These are phyloP conservation scores for Cephalotrichum gorgonifer DNA, from an alignment of 2,329 filamentous ascomycete genomes.

Conservation along the genomic window DNA sequence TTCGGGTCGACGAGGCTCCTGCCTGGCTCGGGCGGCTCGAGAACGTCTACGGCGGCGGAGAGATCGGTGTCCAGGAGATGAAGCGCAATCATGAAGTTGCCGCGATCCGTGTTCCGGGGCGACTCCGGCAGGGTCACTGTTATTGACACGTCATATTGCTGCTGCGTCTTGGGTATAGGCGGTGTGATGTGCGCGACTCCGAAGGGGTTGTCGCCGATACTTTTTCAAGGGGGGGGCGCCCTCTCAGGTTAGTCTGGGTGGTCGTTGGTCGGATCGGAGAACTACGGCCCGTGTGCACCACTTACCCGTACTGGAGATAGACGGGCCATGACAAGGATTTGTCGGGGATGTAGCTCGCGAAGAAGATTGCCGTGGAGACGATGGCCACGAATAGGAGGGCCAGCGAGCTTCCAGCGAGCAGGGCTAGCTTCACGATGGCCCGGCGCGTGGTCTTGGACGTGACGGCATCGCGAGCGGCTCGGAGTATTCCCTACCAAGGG, in stretches of 20 bases:
- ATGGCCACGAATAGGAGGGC: conserved; percentile 36
- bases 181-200: conserved; percentile 34
- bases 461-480: conserved; percentile 14
- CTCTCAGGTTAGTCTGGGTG: neutral
- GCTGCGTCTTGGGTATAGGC: conserved; percentile 52
- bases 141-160: conserved; percentile 78
- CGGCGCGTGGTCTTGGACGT: conserved; percentile 43
- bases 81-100: conserved; percentile 92
- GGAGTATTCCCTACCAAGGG: neutral
- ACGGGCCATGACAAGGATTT: conserved; percentile 41
- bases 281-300: conserved; percentile 3
- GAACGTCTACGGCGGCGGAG: neutral
- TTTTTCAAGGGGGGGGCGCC: neutral
- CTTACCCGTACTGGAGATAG: conserved; percentile 49
- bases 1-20: conserved; percentile 22
- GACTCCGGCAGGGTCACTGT: conserved; percentile 70
- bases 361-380: conserved; percentile 41
- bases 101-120: conserved; percentile 60
- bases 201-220: conserved; percentile 41
- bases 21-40: conserved; percentile 11
- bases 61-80: conserved; percentile 46
- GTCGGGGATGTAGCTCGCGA: conserved; percentile 45
- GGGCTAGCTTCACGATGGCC: conserved; percentile 33
- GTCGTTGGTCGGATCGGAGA: neutral
- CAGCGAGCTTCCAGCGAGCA: conserved; percentile 30